Conservation (phyloP, 2,329 filamentous ascomycete species). For the Rhynchosporium secalis region DNA sequence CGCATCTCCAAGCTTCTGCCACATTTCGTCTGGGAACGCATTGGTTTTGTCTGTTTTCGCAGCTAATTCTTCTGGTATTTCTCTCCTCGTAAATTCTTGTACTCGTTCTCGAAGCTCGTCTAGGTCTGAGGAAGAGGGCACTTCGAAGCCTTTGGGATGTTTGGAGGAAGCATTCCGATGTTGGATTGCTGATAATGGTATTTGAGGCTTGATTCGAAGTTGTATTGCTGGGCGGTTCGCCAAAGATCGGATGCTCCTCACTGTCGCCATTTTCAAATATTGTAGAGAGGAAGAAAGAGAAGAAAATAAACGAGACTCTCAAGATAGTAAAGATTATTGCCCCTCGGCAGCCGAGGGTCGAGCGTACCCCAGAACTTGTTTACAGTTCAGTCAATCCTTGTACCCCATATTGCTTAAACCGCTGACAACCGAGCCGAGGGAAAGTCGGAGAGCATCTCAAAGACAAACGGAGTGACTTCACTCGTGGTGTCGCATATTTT, state of each 20-base stretch:
- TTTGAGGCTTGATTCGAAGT: slow-evolving; percentile 22
- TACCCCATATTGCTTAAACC: slow-evolving; percentile 18
- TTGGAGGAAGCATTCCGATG: slow-evolving; percentile 62
- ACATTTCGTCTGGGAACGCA: slow-evolving; percentile 87
- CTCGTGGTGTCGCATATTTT: slow-evolving; percentile 28
- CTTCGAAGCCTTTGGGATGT: slow-evolving; percentile 63
- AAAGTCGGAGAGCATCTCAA: no score
- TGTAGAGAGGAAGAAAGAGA: not conserved
- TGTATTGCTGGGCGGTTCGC: slow-evolving; percentile 33
- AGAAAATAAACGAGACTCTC: slow-evolving; percentile 19
- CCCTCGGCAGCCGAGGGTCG: slow-evolving; percentile 5
- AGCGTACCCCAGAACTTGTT: not conserved
- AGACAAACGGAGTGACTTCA: slow-evolving; percentile 1
- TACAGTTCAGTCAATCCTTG: slow-evolving; percentile 8
- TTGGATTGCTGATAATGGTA: slow-evolving; percentile 40
- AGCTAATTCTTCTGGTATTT: slow-evolving; percentile 82
- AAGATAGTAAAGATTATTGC: not conserved
- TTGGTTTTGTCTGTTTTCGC: slow-evolving; percentile 81
- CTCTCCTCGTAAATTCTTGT: slow-evolving; percentile 79
- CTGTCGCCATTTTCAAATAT: slow-evolving; percentile 31
- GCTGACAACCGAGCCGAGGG: slow-evolving; percentile 16
- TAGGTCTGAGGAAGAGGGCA: slow-evolving; percentile 52
- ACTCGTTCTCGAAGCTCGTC: slow-evolving; percentile 54
- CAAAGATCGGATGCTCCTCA: slow-evolving; percentile 31
- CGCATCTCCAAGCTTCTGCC: slow-evolving; percentile 88